These are phyloP conservation scores for Myriosclerotinia duriaeana DNA, from an alignment of 2,329 filamentous ascomycete species.

Conservation along the genomic window DNA sequence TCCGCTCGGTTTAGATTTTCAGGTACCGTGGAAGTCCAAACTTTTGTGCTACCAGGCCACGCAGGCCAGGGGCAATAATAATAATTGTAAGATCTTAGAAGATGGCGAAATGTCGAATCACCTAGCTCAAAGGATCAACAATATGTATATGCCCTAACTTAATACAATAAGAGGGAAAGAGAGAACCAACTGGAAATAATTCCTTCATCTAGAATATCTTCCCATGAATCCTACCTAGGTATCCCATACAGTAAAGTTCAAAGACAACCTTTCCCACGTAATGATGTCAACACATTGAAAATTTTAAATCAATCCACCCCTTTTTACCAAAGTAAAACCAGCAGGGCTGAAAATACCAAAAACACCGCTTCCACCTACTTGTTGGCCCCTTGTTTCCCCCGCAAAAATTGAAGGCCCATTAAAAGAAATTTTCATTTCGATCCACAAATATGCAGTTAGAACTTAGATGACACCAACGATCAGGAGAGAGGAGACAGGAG, in stretches of 20 bases:
- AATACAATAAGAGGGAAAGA: neutral
- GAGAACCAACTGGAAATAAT: neutral
- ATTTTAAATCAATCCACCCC: neutral
- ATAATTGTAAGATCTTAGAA: neutral
- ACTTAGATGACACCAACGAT: neutral
- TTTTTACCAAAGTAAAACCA: conserved; percentile 4
- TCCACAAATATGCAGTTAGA: conserved; percentile 8
- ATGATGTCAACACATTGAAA: conserved; percentile 6
- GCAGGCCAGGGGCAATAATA: neutral
- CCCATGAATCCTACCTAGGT: neutral
- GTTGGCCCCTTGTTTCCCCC: conserved; percentile 10
- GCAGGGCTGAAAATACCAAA: conserved; percentile 8
- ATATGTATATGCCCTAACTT: neutral
- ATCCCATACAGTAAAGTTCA: neutral
- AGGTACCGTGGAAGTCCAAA: conserved; percentile 8
- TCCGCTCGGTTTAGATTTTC: conserved; percentile 3
- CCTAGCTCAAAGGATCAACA: neutral
- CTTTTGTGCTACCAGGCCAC: neutral
- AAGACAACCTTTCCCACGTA: neutral
- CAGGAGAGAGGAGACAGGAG: conserved; percentile 2
- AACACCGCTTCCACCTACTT: neutral
- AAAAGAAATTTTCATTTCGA: conserved; percentile 17
- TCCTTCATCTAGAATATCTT: neutral
- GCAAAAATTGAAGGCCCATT: conserved; percentile 14
- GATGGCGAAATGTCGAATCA: neutral